These are phyloP conservation scores for Lachancea meyersii DNA, from an alignment of 805 yeast species.

Conservation along the genomic window DNA sequence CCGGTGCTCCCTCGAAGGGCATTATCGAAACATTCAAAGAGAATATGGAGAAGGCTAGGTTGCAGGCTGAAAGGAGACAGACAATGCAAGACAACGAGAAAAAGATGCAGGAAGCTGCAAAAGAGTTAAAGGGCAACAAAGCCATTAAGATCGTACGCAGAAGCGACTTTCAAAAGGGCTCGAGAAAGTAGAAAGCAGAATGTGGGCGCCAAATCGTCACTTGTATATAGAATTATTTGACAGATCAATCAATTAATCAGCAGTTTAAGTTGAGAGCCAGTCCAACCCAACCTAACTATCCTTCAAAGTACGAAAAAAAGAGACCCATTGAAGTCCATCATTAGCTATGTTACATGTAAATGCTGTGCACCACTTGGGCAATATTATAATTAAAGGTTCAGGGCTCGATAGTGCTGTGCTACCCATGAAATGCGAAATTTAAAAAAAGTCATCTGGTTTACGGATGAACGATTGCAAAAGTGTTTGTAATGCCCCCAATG, in stretches of 20 bases:
- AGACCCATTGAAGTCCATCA: background rate
- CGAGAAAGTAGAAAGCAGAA: background rate
- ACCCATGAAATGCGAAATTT: background rate
- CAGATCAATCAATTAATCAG: too few relatives aligned
- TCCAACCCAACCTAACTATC: too few relatives aligned
- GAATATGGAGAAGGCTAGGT: slow-evolving; percentile 36
- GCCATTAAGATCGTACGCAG: slow-evolving; percentile 28
- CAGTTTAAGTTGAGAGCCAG: too few relatives aligned
- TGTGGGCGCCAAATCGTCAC: too few relatives aligned
- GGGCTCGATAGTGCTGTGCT: background rate
- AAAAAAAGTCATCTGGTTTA: slow-evolving; percentile 33
- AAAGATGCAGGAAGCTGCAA: slow-evolving; percentile 27
- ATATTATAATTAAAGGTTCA: background rate
- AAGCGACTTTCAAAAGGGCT: slow-evolving; percentile 18
- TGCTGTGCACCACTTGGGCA: slow-evolving; percentile 1
- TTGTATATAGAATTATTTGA: too few relatives aligned
- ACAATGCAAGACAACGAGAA: slow-evolving; percentile 33
- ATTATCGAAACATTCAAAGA: slow-evolving; percentile 36
- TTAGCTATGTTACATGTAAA: slow-evolving; percentile 5
- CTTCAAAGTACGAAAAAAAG: too few relatives aligned
- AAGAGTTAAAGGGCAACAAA: slow-evolving; percentile 28
- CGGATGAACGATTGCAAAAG: slow-evolving; percentile 45
- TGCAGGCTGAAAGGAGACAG: slow-evolving; percentile 36
- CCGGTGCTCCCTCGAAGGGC: slow-evolving; percentile 32
- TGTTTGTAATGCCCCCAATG: slow-evolving; percentile 48